Evolutionary conservation across 164 flowering plant genomes (phyloP).

Genomic region (Tetracentron sinense): DNA sequence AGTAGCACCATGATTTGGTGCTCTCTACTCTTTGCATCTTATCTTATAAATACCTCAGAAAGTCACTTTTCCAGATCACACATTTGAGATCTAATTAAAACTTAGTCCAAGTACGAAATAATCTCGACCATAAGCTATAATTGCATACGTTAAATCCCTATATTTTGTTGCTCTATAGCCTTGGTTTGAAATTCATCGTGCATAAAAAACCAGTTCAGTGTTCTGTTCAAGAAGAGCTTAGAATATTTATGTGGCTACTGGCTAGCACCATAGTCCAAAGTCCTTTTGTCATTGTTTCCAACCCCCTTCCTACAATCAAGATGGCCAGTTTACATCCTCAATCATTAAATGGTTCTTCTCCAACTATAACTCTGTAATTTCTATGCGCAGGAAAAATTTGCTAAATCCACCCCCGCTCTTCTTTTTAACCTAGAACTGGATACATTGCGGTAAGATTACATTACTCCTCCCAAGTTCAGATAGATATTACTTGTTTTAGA

Average conservation of each 20-base stretch:
- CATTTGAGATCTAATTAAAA: too few species aligned
- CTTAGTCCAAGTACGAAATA: too few species aligned
- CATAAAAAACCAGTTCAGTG: too few species aligned
- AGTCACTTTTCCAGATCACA: too few species aligned
- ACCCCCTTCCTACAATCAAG: background rate
- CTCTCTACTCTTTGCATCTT: too few species aligned
- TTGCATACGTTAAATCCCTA: too few species aligned
- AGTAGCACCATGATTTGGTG: too few species aligned
- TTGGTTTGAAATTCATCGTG: background rate
- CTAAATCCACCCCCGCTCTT: slow-evolving; percentile 71
- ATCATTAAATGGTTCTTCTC: background rate
- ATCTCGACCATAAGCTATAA: too few species aligned
- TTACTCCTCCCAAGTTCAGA: background rate
- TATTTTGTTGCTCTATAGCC: background rate
- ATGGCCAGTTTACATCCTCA: background rate
- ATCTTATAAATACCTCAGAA: too few species aligned
- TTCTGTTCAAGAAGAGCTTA: too few species aligned
- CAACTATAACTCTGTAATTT: background rate
- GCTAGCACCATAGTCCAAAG: too few species aligned
- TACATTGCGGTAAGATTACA: slow-evolving; percentile 66
- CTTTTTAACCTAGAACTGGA: slow-evolving; percentile 95
- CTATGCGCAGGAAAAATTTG: slow-evolving; percentile 76
- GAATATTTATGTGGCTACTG: too few species aligned
- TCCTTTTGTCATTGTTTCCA: background rate
- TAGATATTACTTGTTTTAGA: background rate